Conservation (phyloP, 2,329 filamentous ascomycete species). For the Arachnopeziza araneosa region DNA sequence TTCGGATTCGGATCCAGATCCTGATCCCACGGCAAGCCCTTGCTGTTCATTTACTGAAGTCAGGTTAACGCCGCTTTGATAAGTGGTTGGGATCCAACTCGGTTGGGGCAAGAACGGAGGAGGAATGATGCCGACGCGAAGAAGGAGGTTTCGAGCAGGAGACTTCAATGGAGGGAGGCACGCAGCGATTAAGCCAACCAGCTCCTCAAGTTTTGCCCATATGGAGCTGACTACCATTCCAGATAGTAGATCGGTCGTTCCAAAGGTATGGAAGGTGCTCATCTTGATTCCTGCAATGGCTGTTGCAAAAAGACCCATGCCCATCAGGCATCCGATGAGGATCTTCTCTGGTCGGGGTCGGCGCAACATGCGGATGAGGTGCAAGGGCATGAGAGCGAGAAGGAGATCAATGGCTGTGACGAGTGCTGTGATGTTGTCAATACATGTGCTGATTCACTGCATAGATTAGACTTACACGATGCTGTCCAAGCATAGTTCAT, state of each 20-base stretch:
- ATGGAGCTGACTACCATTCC: conserved; percentile 4
- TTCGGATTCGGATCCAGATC: not conserved
- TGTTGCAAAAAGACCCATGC: conserved; percentile 9
- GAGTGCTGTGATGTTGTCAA: conserved; percentile 2
- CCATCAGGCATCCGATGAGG: conserved; percentile 7
- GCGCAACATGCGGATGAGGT: conserved; percentile 9
- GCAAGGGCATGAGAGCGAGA: conserved; percentile 9
- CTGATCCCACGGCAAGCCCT: not conserved
- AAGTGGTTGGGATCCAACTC: not conserved
- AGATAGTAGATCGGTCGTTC: conserved; percentile 6
- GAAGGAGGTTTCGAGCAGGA: conserved; percentile 4
- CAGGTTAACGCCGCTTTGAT: not conserved
- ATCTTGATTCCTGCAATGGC: conserved; percentile 10
- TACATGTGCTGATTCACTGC: not conserved
- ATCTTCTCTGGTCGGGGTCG: conserved; percentile 10
- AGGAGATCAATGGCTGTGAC: conserved; percentile 7
- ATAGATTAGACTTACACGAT: not conserved
- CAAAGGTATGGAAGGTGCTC: conserved; percentile 7
- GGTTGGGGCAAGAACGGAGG: not conserved
- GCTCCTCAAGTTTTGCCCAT: conserved; percentile 11
- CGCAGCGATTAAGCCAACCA: conserved; percentile 11
- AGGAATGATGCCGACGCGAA: conserved; percentile 5
- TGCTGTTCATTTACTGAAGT: not conserved
- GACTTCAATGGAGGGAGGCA: conserved; percentile 11
- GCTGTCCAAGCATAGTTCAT: conserved; percentile 8